phyloP scores from a whole-genome alignment of 371 early-diverging fungal genomes.

The Syncephalastrum sp. region DNA sequence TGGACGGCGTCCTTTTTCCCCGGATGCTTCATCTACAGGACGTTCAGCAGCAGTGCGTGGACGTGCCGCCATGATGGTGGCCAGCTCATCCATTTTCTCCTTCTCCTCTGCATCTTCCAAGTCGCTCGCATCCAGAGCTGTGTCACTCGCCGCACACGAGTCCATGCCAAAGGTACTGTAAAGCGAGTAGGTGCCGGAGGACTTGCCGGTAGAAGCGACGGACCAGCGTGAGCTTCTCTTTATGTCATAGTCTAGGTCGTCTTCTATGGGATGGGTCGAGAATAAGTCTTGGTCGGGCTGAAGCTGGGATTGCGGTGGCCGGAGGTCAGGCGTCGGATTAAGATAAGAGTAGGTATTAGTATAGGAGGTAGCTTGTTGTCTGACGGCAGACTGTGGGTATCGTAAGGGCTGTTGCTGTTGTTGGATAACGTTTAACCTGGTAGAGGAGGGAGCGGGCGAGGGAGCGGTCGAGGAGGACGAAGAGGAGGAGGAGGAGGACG shows the following conservation, averaged over 20 bases:
- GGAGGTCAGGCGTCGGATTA: no score
- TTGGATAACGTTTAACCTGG: no score
- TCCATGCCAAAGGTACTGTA: slow-evolving; percentile 39
- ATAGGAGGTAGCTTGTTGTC: background rate
- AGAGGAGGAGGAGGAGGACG: no score
- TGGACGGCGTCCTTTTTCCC: no score
- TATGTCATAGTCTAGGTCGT: slow-evolving; percentile 4
- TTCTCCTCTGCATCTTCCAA: background rate
- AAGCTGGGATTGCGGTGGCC: background rate
- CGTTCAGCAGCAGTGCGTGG: no score
- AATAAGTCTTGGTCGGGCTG: background rate
- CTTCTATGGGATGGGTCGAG: slow-evolving; percentile 1
- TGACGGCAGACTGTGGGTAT: slow-evolving; percentile 1
- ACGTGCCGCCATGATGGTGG: slow-evolving; percentile 4
- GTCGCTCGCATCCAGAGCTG: no score
- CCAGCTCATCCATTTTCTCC: slow-evolving; percentile 1
- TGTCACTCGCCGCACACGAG: slow-evolving; percentile 11
- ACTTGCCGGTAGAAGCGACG: slow-evolving; percentile 31
- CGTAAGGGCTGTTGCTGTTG: background rate
- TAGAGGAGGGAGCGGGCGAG: no score
- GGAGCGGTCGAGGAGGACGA: no score
- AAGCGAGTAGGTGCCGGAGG: slow-evolving; percentile 33
- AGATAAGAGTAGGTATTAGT: background rate
- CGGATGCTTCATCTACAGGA: no score
- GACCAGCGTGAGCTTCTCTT: slow-evolving; percentile 25